Evolutionary conservation across 371 early-diverging fungal species (phyloP), one percentile per base, ranked within the genome.

Genomic region (Apophysomyces sp.): DNA sequence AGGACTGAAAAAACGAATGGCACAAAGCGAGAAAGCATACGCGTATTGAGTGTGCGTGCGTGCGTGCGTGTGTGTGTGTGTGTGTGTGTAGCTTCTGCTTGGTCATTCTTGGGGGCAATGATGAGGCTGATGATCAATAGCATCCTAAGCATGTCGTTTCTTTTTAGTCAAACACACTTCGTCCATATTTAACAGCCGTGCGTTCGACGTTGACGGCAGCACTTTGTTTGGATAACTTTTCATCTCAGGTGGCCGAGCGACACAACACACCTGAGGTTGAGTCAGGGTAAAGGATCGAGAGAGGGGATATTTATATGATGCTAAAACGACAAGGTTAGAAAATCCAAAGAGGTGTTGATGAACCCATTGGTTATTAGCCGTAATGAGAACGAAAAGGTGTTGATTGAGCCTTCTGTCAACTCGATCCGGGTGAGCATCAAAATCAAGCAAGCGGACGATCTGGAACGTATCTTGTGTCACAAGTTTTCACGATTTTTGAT

Each of bases 191-290:
- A 31, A 87, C 89, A 37, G 98, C 98, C 29, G 97, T 97, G 15
- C 93, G 96, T 34, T 87, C 94, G 29, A 94, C 96, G 16, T 83
- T 97, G 56, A 96, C 95, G 11, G 98, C 98, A 12, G 93, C 96
- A 4, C 76, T 98, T 69, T 97, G 98, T 66, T 77, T 98, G 31
- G 95, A 96, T 70, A 97, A 97, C 87, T 98, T 98, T 80, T 86
- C 95, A 26, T 97, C 97, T 39, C 96, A 97, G 74, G 91, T 95
- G 6, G 98, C 95, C 15, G 98, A 98, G 75, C 85, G 97, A 69
- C 98, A 98, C 86, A 97, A 97, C 73, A 93, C 94, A 74, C 98
- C 98, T 55, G 98, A 98, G 80, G 88, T 98, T 26, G 98, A 98
- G 73, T 95, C 94, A 15, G 82, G 89, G 95, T 94, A 85, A 65